Evolutionary conservation across 2,329 filamentous ascomycete species (phyloP), one percentile per base, ranked within the genome.

Genomic region (Aureobasidium pullulans): DNA sequence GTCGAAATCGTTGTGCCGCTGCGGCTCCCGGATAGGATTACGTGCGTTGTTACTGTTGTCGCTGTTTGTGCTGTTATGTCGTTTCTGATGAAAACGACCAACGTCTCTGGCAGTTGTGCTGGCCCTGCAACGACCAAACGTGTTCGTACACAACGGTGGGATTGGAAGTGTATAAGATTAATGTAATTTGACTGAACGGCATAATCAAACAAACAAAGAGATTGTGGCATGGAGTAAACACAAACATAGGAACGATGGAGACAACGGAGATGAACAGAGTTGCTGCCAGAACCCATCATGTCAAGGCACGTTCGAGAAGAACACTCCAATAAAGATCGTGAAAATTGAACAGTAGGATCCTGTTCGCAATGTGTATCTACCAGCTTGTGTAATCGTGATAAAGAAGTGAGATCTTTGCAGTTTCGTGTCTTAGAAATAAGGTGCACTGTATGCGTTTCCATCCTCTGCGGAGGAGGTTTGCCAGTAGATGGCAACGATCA

Each of bases 31-130:
- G 42, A 28, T 11, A n/a, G 13, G 36, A 19, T 28, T 23, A 2
- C 29, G 29, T 40, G 16, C 52, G 40, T 44, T 37, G 39, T 37
- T 23, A 31, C 39, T 54, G 50, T 54, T 54, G 16, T 43, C 37
- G 23, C 42, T 29, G 52, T 46, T 54, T 42, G n/a, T 44, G 42
- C 52, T 43, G 52, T 57, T 57, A 57, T 57, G 37, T 57, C 52
- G 52, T 46, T 44, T 32, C 52, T 57, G 52, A 54, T 57, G 52
- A 44, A 31, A 29, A 13, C 37, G 47, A 16, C 11, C 16, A 57
- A 57, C 52, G 52, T 31, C 52, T 28, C 8, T 44, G 52, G 32
- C 52, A 46, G 52, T 57, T 46, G 29, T 57, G 52, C 39, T 57
- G 40, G 29, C 19, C 40, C 29, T 46, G 31, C 8, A 57, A 57